Conservation (phyloP, 345 rosid species). For the Hypericum perforatum region DNA sequence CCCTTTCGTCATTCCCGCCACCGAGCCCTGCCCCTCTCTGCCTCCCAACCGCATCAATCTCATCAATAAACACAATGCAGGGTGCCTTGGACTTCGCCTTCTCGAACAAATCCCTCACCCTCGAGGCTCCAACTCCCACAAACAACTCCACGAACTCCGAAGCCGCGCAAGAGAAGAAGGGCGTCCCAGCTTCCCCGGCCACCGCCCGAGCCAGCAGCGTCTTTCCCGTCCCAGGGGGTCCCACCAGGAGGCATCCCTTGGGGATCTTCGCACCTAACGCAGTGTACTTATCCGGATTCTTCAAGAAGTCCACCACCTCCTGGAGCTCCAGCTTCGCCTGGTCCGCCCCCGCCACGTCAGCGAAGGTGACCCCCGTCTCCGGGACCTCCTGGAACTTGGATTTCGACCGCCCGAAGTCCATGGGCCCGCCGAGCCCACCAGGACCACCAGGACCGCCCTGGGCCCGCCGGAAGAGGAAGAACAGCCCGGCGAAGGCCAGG, state of each 20-base stretch:
- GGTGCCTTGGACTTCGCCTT: conserved; percentile 82
- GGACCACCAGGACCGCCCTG: conserved; percentile 80
- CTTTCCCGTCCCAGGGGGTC: conserved; percentile 83
- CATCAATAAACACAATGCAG: conserved; percentile 76
- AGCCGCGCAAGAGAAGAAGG: conserved; percentile 74
- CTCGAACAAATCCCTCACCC: conserved; percentile 81
- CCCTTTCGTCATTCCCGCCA: conserved; percentile 93
- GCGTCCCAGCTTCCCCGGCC: conserved; percentile 82
- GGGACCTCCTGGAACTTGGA: conserved; percentile 82
- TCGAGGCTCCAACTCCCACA: conserved; percentile 84
- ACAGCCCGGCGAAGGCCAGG: conserved; percentile 58
- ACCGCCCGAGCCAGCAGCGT: conserved; percentile 78
- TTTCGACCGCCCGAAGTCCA: conserved; percentile 73
- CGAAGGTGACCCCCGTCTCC: conserved; percentile 66
- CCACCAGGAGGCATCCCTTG: conserved; percentile 70
- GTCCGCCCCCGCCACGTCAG: conserved; percentile 79
- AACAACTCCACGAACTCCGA: conserved; percentile 80
- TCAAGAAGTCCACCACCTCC: conserved; percentile 75
- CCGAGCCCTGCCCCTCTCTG: conserved; percentile 95
- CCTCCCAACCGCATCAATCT: conserved; percentile 87
- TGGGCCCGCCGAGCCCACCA: conserved; percentile 77
- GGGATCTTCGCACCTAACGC: conserved; percentile 80
- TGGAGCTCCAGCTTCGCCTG: conserved; percentile 70
- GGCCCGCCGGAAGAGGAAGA: conserved; percentile 48
- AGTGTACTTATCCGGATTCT: conserved; percentile 78